Percentiles rank a stretch among this genome's conserved stretches.
Conservation (phyloP, 2,329 filamentous ascomycete genomes). For the Fusarium anthophilum region DNA sequence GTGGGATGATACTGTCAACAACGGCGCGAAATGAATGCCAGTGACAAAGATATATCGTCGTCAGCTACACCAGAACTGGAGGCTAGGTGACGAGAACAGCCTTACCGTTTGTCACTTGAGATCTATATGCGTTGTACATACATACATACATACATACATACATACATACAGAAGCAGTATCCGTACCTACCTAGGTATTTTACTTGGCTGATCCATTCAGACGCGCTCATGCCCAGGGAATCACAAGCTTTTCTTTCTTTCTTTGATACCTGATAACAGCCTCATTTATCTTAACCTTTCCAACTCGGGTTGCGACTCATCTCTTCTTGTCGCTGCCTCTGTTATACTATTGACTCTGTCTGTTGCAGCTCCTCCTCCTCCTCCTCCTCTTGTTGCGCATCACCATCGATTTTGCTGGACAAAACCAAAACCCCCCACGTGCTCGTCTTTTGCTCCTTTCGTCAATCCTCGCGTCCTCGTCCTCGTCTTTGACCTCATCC, state of each 20-base stretch:
- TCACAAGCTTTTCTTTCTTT: slow-evolving; percentile 17
- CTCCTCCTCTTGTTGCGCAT: slow-evolving; percentile 17
- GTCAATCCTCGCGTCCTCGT: background rate
- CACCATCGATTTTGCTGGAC: slow-evolving; percentile 25
- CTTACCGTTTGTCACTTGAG: background rate
- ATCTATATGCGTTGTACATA: slow-evolving; percentile 27
- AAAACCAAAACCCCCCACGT: slow-evolving; percentile 29
- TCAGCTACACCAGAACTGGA: background rate
- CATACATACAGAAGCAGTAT: background rate
- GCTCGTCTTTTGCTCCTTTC: slow-evolving; percentile 18
- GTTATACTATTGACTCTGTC: background rate
- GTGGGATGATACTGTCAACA: background rate
- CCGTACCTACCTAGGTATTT: background rate
- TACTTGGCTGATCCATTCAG: slow-evolving; percentile 29
- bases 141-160: background rate
- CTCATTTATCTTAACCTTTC: slow-evolving; percentile 6
- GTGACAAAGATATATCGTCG: background rate
- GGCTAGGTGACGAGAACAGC: slow-evolving; percentile 16
- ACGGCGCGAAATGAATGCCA: background rate
- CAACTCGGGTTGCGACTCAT: slow-evolving; percentile 1
- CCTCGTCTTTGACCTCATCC: background rate
- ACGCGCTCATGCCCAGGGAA: slow-evolving; percentile 18
- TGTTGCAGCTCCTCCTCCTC: background rate
- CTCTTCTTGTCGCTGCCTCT: slow-evolving; percentile 2
- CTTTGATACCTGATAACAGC: slow-evolving; percentile 26